Evolutionary conservation across 2,329 filamentous ascomycete genomes (phyloP), one percentile per base, ranked within the genome.

Genomic region (Beauveria brongniartii): DNA sequence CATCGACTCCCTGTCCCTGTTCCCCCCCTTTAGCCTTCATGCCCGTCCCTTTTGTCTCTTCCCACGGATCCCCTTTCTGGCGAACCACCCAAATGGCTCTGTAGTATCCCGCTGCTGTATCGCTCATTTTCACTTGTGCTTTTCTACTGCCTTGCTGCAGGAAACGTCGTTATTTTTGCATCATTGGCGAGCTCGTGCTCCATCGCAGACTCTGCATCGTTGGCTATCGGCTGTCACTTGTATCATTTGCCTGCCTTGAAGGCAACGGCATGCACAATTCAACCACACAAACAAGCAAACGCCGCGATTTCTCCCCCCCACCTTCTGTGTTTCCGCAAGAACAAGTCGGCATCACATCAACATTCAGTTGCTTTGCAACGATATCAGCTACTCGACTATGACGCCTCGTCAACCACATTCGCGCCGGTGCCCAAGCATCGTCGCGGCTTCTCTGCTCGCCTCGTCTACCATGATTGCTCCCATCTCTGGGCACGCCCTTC

Each of bases 401-500:
- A 12, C 55, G 24, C 22, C 20, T n/a, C 55, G 12, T 5, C 30
- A 16, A 28, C 8, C 44, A 12, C 5, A 16, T 4, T 48, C 44
- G 1, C 44, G 20, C 12, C 55, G 44, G 4, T 34, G n/a, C 7
- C 44, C 12, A 14, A 18, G 40, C 16, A 16, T 30, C 41, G 24
- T 57, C 20, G 44, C 44, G 16, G 30, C 55, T 9, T 41, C 55
- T 7, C 22, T 57, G 9, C 44, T 75, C 28, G 59, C 73, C 20
- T 64, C 74, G 60, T 68, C 68, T 52, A 62, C 64, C 47, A 59
- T 69, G 7, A 64, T 74, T 55, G 58, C 64, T 28, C 58, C 66
- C 26, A 64, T 68, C 14, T 61, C 66, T 20, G 69, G 67, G 8
- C 69, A 72, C 64, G 68, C 66, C 40, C 62, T 74, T 9, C 73